phyloP scores from a whole-genome alignment of 345 rosid species.

The Moricandia arvensis region DNA sequence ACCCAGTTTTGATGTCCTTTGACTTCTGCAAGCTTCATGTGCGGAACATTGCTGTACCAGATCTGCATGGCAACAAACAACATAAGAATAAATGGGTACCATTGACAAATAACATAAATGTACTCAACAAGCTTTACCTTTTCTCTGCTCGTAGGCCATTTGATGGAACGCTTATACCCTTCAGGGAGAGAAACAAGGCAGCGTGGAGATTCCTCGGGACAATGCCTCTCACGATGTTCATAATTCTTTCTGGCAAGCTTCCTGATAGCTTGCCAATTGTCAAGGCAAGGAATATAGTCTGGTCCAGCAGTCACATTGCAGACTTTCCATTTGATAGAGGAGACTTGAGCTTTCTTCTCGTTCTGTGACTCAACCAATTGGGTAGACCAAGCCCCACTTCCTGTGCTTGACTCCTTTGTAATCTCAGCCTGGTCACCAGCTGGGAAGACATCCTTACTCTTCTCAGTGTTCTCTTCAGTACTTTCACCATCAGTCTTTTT shows the following conservation, averaged over 20 bases:
- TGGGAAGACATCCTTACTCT: slow-evolving; percentile 47
- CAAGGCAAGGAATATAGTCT: slow-evolving; percentile 96
- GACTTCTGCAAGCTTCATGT: slow-evolving; percentile 61
- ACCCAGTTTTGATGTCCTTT: slow-evolving; percentile 87
- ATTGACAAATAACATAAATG: not conserved
- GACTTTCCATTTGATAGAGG: slow-evolving; percentile 58
- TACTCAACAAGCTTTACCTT: slow-evolving; percentile 43
- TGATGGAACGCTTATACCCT: slow-evolving; percentile 66
- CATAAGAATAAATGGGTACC: slow-evolving; percentile 14
- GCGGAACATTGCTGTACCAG: slow-evolving; percentile 70
- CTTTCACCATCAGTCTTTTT: slow-evolving; percentile 26
- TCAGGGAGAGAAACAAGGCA: slow-evolving; percentile 83
- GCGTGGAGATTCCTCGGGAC: slow-evolving; percentile 77
- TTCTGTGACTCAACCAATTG: slow-evolving; percentile 81
- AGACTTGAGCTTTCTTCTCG: slow-evolving; percentile 66
- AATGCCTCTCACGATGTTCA: slow-evolving; percentile 97
- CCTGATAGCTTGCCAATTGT: slow-evolving; percentile 70
- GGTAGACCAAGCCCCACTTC: slow-evolving; percentile 73
- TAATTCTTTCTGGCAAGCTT: slow-evolving; percentile 73
- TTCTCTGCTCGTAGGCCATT: slow-evolving; percentile 92
- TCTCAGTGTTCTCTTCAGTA: slow-evolving; percentile 30
- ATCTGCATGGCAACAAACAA: slow-evolving; percentile 38
- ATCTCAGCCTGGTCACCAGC: slow-evolving; percentile 63
- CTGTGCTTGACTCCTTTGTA: slow-evolving; percentile 57
- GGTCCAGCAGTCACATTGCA: slow-evolving; percentile 90